These are phyloP conservation scores for Endoconidiophora laricicola DNA, from an alignment of 2,329 filamentous ascomycete genomes.

Conservation along the genomic window DNA sequence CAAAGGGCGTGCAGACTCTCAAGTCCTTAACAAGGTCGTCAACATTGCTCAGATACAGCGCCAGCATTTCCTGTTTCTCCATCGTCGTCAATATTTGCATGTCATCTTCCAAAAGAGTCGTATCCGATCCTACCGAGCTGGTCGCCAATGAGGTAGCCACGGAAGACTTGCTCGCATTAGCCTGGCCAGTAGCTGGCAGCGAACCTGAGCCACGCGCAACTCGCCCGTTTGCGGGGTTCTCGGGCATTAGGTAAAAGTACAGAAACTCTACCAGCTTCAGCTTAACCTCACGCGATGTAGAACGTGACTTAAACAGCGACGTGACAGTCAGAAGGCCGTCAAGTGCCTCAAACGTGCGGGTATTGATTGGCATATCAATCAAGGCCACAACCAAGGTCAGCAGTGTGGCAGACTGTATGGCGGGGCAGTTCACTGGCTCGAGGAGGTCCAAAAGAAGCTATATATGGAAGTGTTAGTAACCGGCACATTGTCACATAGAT, in stretches of 20 bases:
- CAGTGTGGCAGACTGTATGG: constrained; percentile 78
- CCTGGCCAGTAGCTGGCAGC: constrained; percentile 35
- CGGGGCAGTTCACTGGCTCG: constrained; percentile 78
- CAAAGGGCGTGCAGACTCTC: constrained; percentile 61
- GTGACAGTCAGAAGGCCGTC: constrained; percentile 86
- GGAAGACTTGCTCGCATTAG: constrained; percentile 49
- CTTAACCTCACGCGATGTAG: constrained; percentile 77
- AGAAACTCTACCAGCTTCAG: constrained; percentile 93
- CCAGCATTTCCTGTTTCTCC: constrained; percentile 68
- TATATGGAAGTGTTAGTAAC: constrained; percentile 7
- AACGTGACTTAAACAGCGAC: constrained; percentile 77
- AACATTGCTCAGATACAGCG: constrained; percentile 63
- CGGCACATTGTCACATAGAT: neutral
- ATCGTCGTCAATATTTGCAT: constrained; percentile 47
- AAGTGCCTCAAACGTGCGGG: constrained; percentile 77
- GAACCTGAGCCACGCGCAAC: constrained; percentile 18
- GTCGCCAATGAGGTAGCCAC: constrained; percentile 33
- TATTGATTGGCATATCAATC: constrained; percentile 73
- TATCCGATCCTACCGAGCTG: constrained; percentile 17
- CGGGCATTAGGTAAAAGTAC: constrained; percentile 97
- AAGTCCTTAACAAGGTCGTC: constrained; percentile 75
- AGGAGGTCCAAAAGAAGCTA: constrained; percentile 83
- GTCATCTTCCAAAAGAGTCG: constrained; percentile 21
- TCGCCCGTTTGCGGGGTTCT: constrained; percentile 44
- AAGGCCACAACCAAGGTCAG: constrained; percentile 81